These are phyloP conservation scores for Aspergillus indologenus DNA, from an alignment of 495 filamentous ascomycete species.

Conservation along the genomic window DNA sequence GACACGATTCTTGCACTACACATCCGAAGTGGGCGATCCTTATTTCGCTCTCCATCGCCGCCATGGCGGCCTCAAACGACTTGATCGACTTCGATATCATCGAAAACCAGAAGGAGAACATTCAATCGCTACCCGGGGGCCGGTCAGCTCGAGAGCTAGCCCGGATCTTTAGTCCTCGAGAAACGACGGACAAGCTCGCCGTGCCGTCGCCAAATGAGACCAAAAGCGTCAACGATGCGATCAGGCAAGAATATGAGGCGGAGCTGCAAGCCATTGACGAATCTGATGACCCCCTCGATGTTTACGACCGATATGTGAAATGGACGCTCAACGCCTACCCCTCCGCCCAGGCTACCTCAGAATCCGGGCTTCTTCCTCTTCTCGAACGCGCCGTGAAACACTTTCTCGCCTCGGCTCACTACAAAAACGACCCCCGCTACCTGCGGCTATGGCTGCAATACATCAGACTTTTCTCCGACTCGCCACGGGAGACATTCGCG, in stretches of 20 bases:
- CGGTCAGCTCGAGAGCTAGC: constrained; percentile 87
- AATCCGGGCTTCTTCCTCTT: constrained; percentile 82
- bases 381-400: constrained; percentile 89
- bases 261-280: constrained; percentile 76
- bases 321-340: constrained; percentile 96
- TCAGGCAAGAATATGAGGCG: constrained; percentile 78
- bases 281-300: constrained; percentile 90
- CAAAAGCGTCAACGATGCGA: constrained; percentile 71
- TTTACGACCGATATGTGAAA: constrained; percentile 94
- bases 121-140: constrained; percentile 86
- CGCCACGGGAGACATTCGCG: constrained; percentile 86
- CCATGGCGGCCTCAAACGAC: constrained; percentile 54
- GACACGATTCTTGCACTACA: not conserved
- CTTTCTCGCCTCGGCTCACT: constrained; percentile 78
- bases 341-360: constrained; percentile 83
- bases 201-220: constrained; percentile 65
- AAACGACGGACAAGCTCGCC: constrained; percentile 43
- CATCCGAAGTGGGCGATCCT: not conserved
- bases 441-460: constrained; percentile 92
- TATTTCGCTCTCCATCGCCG: constrained; percentile 19
- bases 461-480: constrained; percentile 86
- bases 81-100: constrained; percentile 92
- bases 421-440: constrained; percentile 93
- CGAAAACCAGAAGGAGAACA: constrained; percentile 95
- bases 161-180: constrained; percentile 68